Evolutionary conservation across 148 eudicot genomes (phyloP), one percentile per base, ranked within the genome.

Genomic region (Nepenthes gracilis): DNA sequence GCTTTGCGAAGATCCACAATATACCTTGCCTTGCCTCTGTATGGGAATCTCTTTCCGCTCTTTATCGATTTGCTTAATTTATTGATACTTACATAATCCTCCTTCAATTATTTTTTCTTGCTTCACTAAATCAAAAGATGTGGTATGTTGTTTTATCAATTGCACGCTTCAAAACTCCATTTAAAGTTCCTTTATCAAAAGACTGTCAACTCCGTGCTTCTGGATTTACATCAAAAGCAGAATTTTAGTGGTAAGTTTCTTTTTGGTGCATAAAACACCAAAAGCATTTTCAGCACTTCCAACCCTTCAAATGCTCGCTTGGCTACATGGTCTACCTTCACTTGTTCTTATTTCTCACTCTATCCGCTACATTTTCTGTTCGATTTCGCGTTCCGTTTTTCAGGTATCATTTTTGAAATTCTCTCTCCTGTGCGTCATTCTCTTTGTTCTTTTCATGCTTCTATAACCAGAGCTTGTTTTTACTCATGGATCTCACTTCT

Each of bases 101-200:
- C 12, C 34, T n/a, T 40, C 45, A 38, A 13, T 67, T 43, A 49
- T 40, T 59, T 60, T 57, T 47, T 35, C 7, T 12, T 52, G 55
- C 12, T 5, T 52, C 6, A 12, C 12, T 12, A 5, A 3, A 47
- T 14, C 43, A 70, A 64, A 59, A 34, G 53, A 33, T 43, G 56
- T 50, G 37, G 65, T 53, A 53, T 62, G 65, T 40, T 63, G 67
- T 64, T 62, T 70, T 56, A 53, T 62, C 35, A 54, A 54, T 65
- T 63, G 75, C 75, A 72, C 75, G 75, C 75, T 55, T 53, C 6
- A 12, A 40, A 23, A 11, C 4, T 9, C 54, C 54, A 63, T 66
- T 49, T 50, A 56, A 71, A 71, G 79, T 71, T 55, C 62, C 61
- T 67, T 75, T 76, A 71, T 62, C 72, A 35, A 57, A 61, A 67